Conservation (phyloP, 352 stramenopile genomes). For the Paralagenidium karlingii region DNA sequence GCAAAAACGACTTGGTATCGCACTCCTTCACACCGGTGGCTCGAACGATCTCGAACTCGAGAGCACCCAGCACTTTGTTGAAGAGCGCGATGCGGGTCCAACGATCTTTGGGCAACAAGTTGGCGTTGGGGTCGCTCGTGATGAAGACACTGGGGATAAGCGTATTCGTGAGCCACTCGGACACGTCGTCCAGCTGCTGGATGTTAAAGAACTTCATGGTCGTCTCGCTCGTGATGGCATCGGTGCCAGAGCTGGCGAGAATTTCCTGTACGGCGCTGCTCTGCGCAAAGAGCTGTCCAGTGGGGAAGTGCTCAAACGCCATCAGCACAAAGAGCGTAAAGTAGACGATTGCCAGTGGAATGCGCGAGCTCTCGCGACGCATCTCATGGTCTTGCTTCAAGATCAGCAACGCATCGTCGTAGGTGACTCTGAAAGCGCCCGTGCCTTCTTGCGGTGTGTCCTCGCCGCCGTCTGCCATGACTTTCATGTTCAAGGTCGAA, state of each 20-base stretch:
- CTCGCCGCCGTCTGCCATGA: too few species aligned
- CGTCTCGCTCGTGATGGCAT: conserved; percentile 27
- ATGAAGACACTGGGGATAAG: conserved; percentile 30
- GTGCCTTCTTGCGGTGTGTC: too few species aligned
- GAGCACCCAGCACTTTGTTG: conserved; percentile 22
- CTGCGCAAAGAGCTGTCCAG: conserved; percentile 19
- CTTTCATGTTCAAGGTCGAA: too few species aligned
- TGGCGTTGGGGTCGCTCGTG: conserved; percentile 32
- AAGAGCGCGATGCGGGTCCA: conserved; percentile 13
- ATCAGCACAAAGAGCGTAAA: conserved; percentile 28
- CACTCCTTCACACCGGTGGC: conserved; percentile 10
- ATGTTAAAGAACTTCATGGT: conserved; percentile 38
- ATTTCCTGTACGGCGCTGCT: conserved; percentile 15
- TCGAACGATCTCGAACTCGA: conserved; percentile 18
- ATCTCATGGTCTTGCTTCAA: conserved; percentile 31
- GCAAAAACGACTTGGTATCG: conserved; percentile 14
- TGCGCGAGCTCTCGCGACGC: conserved; percentile 13
- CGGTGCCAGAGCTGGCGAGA: conserved; percentile 20
- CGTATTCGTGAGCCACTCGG: conserved; percentile 27
- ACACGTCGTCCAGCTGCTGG: conserved; percentile 15
- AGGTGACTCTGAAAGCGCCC: too few species aligned
- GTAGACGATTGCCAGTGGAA: conserved; percentile 19
- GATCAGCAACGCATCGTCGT: too few species aligned
- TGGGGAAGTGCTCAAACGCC: conserved; percentile 27
- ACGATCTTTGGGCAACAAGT: conserved; percentile 11